Evolutionary conservation across 495 filamentous ascomycete genomes (phyloP), one percentile per base, ranked within the genome.

Genomic region (Aspergillus cavernicola): DNA sequence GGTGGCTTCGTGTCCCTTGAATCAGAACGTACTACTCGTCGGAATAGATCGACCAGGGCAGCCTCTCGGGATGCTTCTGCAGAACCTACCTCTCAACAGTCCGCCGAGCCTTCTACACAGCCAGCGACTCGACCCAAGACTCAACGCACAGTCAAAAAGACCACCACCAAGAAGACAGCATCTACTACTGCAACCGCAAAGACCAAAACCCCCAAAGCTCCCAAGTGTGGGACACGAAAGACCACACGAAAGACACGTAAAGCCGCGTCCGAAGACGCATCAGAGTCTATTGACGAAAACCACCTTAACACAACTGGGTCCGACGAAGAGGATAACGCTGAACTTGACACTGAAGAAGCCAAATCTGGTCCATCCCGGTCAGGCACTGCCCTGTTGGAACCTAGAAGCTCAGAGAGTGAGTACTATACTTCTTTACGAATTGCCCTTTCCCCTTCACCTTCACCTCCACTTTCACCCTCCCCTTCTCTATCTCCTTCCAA

Each of bases 1-100:
- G 58, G 62, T 38, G 54, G 56, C 56, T 53, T 61, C 20, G 11
- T 61, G 1, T 59, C 62, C 19, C 62, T 64, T 28, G 62, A 64
- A 4, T 52, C 42, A 13, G 15, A 52, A 28, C 15, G 28, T 11
- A 19, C 52, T 38, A 20, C 56, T 53, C 58, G 62, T 50, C 58
- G 52, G 16, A 55, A 53, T 12, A 46, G 62, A 33, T 56, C 53
- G 12, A 59, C 53, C 10, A 61, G 61, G 41, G 44, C 44, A 1
- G 50, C 50, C 19, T 45, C 41, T 23, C 42, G 19, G 4, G n/a
- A 13, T 40, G 39, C 19, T 10, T 43, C 49, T 33, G 24, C 41
- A 16, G 37, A 52, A 18, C 22, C 37, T 24, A 39, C 35, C 33
- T 10, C 51, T 28, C 29, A 58, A 39, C 50, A 48, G 32, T 9